These are phyloP conservation scores for Zygotorulaspora florentina DNA, from an alignment of 805 yeast genomes.

Conservation along the genomic window DNA sequence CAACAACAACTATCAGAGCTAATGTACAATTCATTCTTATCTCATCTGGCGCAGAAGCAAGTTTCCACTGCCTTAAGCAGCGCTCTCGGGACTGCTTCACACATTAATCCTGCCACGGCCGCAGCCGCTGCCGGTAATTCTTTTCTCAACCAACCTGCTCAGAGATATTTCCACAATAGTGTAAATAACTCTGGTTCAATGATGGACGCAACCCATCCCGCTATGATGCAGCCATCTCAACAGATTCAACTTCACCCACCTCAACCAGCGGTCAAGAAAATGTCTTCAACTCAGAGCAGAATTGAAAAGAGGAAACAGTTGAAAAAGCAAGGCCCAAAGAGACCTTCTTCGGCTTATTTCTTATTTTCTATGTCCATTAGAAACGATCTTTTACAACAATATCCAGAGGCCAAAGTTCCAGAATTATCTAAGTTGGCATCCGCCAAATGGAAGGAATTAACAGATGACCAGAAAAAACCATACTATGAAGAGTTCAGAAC, in stretches of 20 bases:
- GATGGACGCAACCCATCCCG: conserved; percentile 26
- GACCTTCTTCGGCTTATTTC: conserved; percentile 39
- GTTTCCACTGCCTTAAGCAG: conserved; percentile 17
- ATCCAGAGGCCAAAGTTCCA: conserved; percentile 37
- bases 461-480: conserved; percentile 71
- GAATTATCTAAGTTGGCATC: conserved; percentile 65
- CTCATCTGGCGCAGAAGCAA: conserved; percentile 33
- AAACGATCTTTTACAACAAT: conserved; percentile 29
- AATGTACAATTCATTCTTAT: conserved; percentile 34
- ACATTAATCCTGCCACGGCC: conserved; percentile 21
- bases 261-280: conserved; percentile 27
- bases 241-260: conserved; percentile 16
- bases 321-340: conserved; percentile 36
- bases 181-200: conserved; percentile 20
- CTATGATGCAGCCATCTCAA: conserved; percentile 22
- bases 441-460: conserved; percentile 82
- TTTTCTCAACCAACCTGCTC: conserved; percentile 25
- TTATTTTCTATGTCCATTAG: conserved; percentile 35
- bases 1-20: conserved; percentile 33
- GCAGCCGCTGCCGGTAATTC: conserved; percentile 20
- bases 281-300: conserved; percentile 36
- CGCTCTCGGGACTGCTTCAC: conserved; percentile 19
- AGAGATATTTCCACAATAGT: conserved; percentile 28
- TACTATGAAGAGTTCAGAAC: conserved; percentile 54
- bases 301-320: conserved; percentile 35